A percentile compares a stretch with the other conserved stretches of the same genome.
Conservation (phyloP, 768 basidiomycete genomes). For the Boletus edulis region DNA sequence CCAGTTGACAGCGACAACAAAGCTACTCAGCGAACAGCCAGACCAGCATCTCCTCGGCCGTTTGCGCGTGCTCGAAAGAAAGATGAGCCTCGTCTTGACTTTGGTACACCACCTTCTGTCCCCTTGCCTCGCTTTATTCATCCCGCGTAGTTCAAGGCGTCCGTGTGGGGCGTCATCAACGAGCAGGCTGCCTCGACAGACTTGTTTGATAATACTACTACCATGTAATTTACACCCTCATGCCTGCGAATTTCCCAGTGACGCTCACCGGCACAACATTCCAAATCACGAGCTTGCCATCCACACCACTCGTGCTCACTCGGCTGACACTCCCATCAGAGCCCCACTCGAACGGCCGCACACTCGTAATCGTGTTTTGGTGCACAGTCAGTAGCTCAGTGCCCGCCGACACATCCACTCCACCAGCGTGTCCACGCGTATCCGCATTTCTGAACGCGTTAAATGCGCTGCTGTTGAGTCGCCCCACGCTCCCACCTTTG, state of each 20-base stretch:
- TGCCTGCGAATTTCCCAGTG: conserved; percentile 47
- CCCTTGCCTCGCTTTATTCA: conserved; percentile 3
- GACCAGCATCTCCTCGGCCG: conserved; percentile 75
- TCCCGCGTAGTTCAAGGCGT: conserved; percentile 79
- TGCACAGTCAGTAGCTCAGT: conserved; percentile 88
- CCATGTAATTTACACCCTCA: conserved; percentile 37
- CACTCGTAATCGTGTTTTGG: conserved; percentile 97
- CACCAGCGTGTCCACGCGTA: conserved; percentile 50
- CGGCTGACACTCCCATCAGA: conserved; percentile 56
- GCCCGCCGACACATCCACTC: conserved; percentile 40
- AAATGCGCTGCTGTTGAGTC: conserved; percentile 92
- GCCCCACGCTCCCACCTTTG: conserved; percentile 51
- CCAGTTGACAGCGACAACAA: conserved; percentile 68
- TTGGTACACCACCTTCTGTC: conserved; percentile 47
- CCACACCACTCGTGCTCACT: conserved; percentile 91
- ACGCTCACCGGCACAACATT: conserved; percentile 61
- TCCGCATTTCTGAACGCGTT: conserved; percentile 93
- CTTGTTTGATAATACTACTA: conserved; percentile 13
- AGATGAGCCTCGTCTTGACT: conserved; percentile 94
- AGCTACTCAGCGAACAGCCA: conserved; percentile 67
- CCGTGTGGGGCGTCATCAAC: conserved; percentile 92
- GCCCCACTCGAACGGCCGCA: conserved; percentile 67
- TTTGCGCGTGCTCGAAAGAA: conserved; percentile 81
- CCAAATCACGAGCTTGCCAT: conserved; percentile 94
- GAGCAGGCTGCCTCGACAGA: conserved; percentile 50